Percentiles rank a stretch among this genome's conserved stretches.
These are phyloP conservation scores for Wallacemonas sp. DNA, from an alignment of 208 protist species.

Conservation along the genomic window DNA sequence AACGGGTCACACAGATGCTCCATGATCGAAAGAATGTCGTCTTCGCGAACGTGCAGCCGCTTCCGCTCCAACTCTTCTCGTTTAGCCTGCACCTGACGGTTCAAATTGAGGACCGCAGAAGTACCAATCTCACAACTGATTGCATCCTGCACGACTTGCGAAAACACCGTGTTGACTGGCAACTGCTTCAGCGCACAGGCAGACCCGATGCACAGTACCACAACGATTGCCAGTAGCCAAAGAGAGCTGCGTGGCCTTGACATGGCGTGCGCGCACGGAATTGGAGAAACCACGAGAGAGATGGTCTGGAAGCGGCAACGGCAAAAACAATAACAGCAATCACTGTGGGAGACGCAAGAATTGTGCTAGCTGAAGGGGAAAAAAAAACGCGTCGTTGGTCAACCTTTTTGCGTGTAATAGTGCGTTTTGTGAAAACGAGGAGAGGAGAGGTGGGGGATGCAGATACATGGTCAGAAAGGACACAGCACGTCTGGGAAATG, in stretches of 20 bases:
- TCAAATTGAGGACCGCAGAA: slow-evolving; percentile 41
- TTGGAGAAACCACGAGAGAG: background rate
- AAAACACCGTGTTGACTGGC: slow-evolving; percentile 44
- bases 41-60: slow-evolving; percentile 56
- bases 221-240: background rate
- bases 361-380: too few species aligned
- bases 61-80: slow-evolving; percentile 21
- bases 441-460: too few species aligned
- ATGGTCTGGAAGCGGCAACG: too few species aligned
- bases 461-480: too few species aligned
- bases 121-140: slow-evolving; percentile 65
- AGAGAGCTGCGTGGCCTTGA: background rate
- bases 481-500: too few species aligned
- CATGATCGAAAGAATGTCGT: slow-evolving; percentile 61
- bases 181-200: slow-evolving; percentile 43
- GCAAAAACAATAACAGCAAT: too few species aligned
- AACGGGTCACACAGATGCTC: slow-evolving; percentile 77
- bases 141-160: slow-evolving; percentile 41
- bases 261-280: background rate
- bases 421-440: too few species aligned
- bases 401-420: too few species aligned
- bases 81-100: slow-evolving; percentile 29
- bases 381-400: too few species aligned
- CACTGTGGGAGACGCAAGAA: too few species aligned
- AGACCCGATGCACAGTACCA: slow-evolving; percentile 11